A percentile compares a stretch with the other conserved stretches of the same genome.
These are phyloP conservation scores for Vaccinium darrowii DNA, from an alignment of 148 eudicot species.

Conservation along the genomic window DNA sequence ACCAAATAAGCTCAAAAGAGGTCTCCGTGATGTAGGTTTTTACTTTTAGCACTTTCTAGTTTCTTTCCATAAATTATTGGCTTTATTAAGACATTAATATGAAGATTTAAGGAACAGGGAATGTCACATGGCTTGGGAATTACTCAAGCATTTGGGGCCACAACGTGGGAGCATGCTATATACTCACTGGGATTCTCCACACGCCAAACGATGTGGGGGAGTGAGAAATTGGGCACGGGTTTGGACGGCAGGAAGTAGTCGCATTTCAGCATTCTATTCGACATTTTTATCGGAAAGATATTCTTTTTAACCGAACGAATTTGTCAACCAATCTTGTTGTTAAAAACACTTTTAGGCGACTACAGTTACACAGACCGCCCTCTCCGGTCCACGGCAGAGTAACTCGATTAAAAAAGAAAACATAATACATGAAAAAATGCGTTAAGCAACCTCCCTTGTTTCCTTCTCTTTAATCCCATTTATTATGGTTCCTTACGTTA, in stretches of 20 bases:
- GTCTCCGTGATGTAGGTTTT: too few relatives aligned
- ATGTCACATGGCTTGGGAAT: constrained; percentile 20
- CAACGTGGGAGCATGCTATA: background rate
- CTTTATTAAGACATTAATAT: background rate
- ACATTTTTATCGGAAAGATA: background rate
- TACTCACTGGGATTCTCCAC: constrained; percentile 10
- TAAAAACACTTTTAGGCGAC: background rate
- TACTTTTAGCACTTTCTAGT: too few relatives aligned
- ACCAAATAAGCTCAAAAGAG: too few relatives aligned
- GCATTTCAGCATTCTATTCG: too few relatives aligned
- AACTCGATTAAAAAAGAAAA: background rate
- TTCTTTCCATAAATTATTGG: background rate
- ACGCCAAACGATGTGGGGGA: constrained; percentile 9
- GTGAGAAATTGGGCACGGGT: background rate
- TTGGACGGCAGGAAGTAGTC: background rate
- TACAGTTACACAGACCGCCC: background rate
- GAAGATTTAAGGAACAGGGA: background rate
- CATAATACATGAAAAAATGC: constrained; percentile 30
- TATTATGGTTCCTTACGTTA: background rate
- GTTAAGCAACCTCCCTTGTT: constrained; percentile 50
- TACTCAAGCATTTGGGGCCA: constrained; percentile 20
- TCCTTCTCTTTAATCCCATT: background rate
- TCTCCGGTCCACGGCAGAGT: background rate
- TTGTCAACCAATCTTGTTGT: background rate
- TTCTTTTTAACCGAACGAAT: background rate